Conservation (phyloP, 441 rosid species). For the Brassica hybrid region DNA sequence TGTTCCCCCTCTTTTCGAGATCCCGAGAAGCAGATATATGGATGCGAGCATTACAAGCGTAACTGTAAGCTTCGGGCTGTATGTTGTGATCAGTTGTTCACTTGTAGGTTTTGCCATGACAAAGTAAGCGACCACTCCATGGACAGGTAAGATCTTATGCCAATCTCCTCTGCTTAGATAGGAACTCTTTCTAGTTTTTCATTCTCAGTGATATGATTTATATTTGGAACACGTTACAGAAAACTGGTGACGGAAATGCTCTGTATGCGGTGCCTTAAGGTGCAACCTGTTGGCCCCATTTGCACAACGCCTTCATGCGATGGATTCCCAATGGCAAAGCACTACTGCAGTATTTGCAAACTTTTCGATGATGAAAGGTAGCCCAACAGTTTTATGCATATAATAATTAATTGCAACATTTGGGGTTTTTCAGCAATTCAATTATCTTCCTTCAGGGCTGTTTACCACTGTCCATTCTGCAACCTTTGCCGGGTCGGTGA, state of each 20-base stretch:
- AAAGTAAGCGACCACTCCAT: slow-evolving; percentile 96
- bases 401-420: not conserved
- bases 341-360: slow-evolving; percentile 91
- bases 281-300: slow-evolving; percentile 90
- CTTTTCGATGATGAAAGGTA: slow-evolving; percentile 99
- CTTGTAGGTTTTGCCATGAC: slow-evolving; percentile 98
- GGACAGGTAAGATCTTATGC: slow-evolving; percentile 73
- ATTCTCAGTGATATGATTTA: slow-evolving; percentile 29
- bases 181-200: slow-evolving; percentile 11
- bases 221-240: slow-evolving; percentile 51
- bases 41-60: slow-evolving; percentile 98
- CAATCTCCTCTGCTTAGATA: slow-evolving; percentile 16
- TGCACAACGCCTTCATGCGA: slow-evolving; percentile 82
- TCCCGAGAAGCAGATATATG: slow-evolving; percentile 77
- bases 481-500: slow-evolving; percentile 79
- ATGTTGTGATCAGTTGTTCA: slow-evolving; percentile 85
- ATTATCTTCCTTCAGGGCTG: slow-evolving; percentile 45
- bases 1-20: slow-evolving; percentile 76
- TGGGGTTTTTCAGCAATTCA: not conserved
- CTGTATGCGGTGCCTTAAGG: slow-evolving; percentile 91
- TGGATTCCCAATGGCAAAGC: slow-evolving; percentile 86
- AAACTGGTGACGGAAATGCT: slow-evolving; percentile 94
- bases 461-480: slow-evolving; percentile 81
- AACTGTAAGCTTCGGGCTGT: slow-evolving; percentile 96
- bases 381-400: slow-evolving; percentile 14